phyloP scores from a whole-genome alignment of 768 basidiomycete genomes.

The Russula sp. region DNA sequence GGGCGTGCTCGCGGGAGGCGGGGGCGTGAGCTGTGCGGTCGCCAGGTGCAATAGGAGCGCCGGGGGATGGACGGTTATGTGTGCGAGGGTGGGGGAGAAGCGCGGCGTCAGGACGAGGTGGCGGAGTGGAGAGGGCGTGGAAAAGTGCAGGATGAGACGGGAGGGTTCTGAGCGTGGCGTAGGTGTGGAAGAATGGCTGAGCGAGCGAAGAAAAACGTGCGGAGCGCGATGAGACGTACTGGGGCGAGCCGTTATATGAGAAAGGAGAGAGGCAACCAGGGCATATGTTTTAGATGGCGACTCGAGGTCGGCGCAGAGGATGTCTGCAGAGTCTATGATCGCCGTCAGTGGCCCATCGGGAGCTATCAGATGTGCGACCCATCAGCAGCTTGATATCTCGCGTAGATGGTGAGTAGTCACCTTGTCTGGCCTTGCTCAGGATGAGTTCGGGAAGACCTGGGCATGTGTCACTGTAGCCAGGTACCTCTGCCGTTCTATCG shows the following conservation, averaged over 20 bases:
- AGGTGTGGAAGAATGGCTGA: neutral
- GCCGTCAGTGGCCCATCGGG: constrained; percentile 49
- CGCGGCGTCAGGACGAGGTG: constrained; percentile 52
- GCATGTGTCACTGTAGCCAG: constrained; percentile 43
- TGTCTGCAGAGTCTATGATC: constrained; percentile 69
- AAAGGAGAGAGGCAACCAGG: constrained; percentile 45
- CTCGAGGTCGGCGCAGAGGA: constrained; percentile 51
- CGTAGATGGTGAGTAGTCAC: constrained; percentile 25
- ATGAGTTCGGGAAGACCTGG: constrained; percentile 35
- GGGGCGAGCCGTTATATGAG: constrained; percentile 40
- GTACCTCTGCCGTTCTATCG: constrained; percentile 47
- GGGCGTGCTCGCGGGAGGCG: constrained; percentile 55
- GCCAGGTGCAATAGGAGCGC: constrained; percentile 63
- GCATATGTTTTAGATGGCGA: constrained; percentile 49
- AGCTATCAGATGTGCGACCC: constrained; percentile 28
- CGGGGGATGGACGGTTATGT: constrained; percentile 65
- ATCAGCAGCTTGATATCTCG: neutral
- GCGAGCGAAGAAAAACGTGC: neutral
- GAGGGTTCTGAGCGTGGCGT: constrained; percentile 38
- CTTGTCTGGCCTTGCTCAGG: constrained; percentile 35
- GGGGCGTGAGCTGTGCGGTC: constrained; percentile 61
- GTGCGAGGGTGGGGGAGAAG: constrained; percentile 60
- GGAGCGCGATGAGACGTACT: constrained; percentile 35
- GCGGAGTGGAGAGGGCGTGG: constrained; percentile 43
- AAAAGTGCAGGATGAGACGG: constrained; percentile 54